A percentile compares a stretch with the other conserved stretches of the same genome.
These are phyloP conservation scores for Fusarium devonianum DNA, from an alignment of 2,329 filamentous ascomycete species.

Conservation along the genomic window DNA sequence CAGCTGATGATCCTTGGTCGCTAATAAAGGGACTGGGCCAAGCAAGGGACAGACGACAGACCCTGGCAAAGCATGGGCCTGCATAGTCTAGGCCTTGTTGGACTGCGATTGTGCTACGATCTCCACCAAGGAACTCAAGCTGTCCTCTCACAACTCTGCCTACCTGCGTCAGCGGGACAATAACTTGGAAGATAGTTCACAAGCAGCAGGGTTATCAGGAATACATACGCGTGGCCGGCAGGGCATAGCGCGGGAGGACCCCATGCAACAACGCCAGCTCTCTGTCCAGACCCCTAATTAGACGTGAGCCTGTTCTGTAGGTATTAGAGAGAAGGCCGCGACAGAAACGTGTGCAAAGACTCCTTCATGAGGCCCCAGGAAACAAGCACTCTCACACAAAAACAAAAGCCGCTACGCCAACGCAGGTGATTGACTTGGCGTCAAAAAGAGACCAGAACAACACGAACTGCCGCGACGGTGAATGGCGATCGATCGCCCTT, in stretches of 20 bases:
- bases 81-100: background rate
- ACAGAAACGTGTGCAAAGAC: too few relatives aligned
- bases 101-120: conserved; percentile 3
- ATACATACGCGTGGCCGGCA: conserved; percentile 12
- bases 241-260: background rate
- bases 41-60: conserved; percentile 8
- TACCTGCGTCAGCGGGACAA: background rate
- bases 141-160: background rate
- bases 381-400: too few relatives aligned
- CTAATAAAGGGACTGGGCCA: too few relatives aligned
- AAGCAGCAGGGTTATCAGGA: background rate
- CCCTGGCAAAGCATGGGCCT: background rate
- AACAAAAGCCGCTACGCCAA: too few relatives aligned
- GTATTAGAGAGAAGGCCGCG: too few relatives aligned
- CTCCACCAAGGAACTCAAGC: background rate
- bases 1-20: too few relatives aligned
- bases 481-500: conserved; percentile 24
- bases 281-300: too few relatives aligned
- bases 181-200: conserved; percentile 16
- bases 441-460: conserved; percentile 1
- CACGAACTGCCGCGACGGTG: conserved; percentile 9
- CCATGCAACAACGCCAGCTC: background rate
- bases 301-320: too few relatives aligned
- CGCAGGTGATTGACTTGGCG: background rate
- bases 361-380: too few relatives aligned